Base-by-base conservation (phyloP, 495 filamentous ascomycete genomes). In the Corynascus novoguineensis region DNA sequence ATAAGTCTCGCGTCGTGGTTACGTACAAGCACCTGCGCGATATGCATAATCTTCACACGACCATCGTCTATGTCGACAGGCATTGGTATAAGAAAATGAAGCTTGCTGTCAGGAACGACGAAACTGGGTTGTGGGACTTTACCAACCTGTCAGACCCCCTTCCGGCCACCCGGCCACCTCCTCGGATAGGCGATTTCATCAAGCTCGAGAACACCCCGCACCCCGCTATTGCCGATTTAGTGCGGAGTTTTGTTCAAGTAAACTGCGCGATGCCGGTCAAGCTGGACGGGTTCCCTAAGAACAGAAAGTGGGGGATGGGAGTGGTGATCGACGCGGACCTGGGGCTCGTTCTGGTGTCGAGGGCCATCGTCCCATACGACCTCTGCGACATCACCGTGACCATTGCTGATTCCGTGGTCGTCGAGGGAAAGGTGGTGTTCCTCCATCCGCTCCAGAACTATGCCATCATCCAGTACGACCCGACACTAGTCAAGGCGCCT, bases 371-470 rank as follows among this genome's bases (percentile, higher is more conserved):
- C 8, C 93, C 93, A 14, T 97, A 96, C 64, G 90, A 99, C 71
- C 79, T 99, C 21, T 97, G 92, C 69, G 93, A 99, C 69, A 92
- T 99, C 62, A 87, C 84, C 55, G 80, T 97, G 67, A 96, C 91
- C 7, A 89, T 99, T 53, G 93, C 93, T 15, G 95, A 99, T 64
- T 95, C 90, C 14, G 87, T 97, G 63, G 88, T 97, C 52, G 88
- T 97, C 15, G 86, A 88, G 55, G 93, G 88, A 57, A 96, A 95
- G 70, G 88, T 99, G 15, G 78, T 96, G 21, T 99, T 99, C 77
- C 79, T 99, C 75, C 93, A 99, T 70, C 93, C 93, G n/a, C 76
- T 97, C 29, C 95, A 97, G 67, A 99, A 99, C 70, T 99, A 97
- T 72, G 86, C 86, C 59, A 86, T 99, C 63, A 81, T 99, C 54